phyloP scores from a whole-genome alignment of 78 protist species.

The Capsaspora owczarzaki region DNA sequence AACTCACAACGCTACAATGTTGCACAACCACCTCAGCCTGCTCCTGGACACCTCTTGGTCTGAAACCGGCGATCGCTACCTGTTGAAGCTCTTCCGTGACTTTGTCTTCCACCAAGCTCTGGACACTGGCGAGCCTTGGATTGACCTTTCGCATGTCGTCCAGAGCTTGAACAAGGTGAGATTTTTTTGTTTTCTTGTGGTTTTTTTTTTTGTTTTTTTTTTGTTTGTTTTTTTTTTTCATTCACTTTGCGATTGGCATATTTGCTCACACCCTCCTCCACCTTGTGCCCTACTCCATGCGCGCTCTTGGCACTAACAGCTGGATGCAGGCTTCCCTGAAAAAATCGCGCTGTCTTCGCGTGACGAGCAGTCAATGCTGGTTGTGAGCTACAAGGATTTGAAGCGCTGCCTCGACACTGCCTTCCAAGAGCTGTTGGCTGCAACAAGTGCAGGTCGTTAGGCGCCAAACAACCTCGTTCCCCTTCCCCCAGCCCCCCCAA shows the following conservation, averaged over 20 bases:
- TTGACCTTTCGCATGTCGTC: conserved; percentile 64
- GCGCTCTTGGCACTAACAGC: conserved; percentile 15
- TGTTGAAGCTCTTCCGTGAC: conserved; percentile 67
- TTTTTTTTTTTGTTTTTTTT: neutral
- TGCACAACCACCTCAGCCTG: conserved; percentile 25
- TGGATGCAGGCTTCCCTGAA: conserved; percentile 65
- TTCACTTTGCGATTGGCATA: neutral
- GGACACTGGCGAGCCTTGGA: conserved; percentile 59
- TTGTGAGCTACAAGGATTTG: conserved; percentile 63
- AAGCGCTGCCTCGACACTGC: conserved; percentile 53
- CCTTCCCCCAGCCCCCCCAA: too few species aligned
- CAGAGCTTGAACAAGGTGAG: conserved; percentile 64
- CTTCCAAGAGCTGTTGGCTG: conserved; percentile 54
- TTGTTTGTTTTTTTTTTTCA: neutral
- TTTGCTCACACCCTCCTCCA: neutral
- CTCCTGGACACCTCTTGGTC: conserved; percentile 55
- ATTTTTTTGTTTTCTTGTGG: neutral
- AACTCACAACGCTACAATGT: too few species aligned
- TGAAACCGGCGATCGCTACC: conserved; percentile 67
- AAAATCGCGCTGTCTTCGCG: conserved; percentile 46
- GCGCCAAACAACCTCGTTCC: too few species aligned
- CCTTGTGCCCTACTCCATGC: neutral
- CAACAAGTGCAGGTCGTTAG: too few species aligned
- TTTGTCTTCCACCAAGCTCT: conserved; percentile 70
- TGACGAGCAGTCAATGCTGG: conserved; percentile 64